Evolutionary conservation across 139 green algal species (phyloP).

Genomic region (Astrephomene gubernaculifera): DNA sequence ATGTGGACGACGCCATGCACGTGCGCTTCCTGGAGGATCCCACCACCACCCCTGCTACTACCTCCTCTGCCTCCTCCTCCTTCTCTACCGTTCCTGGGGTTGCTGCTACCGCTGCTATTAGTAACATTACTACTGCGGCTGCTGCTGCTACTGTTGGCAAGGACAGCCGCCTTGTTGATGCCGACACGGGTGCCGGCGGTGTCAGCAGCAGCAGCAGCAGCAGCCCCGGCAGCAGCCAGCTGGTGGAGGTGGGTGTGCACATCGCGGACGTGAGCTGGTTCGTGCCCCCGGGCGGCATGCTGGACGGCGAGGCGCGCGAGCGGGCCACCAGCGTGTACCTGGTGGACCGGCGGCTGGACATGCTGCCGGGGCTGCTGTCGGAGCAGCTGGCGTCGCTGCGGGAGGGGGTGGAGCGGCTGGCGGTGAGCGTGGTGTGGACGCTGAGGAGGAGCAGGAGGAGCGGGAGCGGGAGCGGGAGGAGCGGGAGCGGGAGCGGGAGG

Average conservation of each 20-base stretch:
- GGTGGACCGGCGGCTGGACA: conserved; percentile 70
- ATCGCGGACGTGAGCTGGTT: conserved; percentile 75
- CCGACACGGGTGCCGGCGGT: too few relatives aligned
- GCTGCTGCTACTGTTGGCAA: too few relatives aligned
- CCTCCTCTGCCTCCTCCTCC: too few relatives aligned
- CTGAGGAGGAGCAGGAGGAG: conserved; percentile 39
- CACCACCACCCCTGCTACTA: too few relatives aligned
- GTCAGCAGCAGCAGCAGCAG: too few relatives aligned
- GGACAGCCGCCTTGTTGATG: too few relatives aligned
- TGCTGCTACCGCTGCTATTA: too few relatives aligned
- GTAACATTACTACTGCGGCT: too few relatives aligned
- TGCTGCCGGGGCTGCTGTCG: conserved; percentile 69
- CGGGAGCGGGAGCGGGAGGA: background rate
- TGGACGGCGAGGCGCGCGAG: conserved; percentile 67
- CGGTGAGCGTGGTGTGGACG: conserved; percentile 76
- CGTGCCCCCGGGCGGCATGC: conserved; percentile 55
- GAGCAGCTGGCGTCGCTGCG: conserved; percentile 79
- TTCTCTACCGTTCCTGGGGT: too few relatives aligned
- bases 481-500: background rate
- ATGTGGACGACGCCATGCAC: conserved; percentile 75
- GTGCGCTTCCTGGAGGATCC: conserved; percentile 58
- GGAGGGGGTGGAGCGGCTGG: conserved; percentile 61
- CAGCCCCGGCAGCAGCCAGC: background rate
- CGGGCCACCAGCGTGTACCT: conserved; percentile 69
- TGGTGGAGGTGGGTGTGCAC: conserved; percentile 70